phyloP scores from a whole-genome alignment of 2,329 filamentous ascomycete genomes.

The Fusarium nisikadoi region DNA sequence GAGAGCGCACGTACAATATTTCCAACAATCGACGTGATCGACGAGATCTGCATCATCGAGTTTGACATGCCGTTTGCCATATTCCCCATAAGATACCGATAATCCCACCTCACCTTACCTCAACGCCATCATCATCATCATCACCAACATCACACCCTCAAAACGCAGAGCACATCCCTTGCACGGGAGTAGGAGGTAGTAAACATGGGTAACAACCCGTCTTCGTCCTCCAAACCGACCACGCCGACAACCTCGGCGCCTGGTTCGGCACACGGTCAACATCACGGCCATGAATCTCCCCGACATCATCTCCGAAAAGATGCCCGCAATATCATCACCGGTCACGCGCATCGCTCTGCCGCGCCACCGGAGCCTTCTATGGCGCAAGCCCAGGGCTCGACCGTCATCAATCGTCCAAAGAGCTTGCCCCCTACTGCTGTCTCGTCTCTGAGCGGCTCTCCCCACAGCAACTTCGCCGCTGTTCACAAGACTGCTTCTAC shows the following conservation, averaged over 20 bases:
- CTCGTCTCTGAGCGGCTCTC: conserved; percentile 60
- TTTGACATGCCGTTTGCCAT: conserved; percentile 25
- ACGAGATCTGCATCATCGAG: conserved; percentile 9
- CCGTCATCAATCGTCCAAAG: conserved; percentile 58
- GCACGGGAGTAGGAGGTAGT: conserved; percentile 19
- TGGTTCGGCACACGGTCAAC: conserved; percentile 39
- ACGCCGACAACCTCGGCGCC: conserved; percentile 47
- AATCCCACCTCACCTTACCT: not conserved
- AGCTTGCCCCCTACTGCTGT: conserved; percentile 61
- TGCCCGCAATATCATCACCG: conserved; percentile 62
- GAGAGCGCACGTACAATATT: conserved; percentile 17
- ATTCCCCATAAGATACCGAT: conserved; percentile 33
- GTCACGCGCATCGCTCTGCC: conserved; percentile 65
- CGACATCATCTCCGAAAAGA: conserved; percentile 50
- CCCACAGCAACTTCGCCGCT: conserved; percentile 52
- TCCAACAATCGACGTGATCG: not conserved
- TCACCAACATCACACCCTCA: not conserved
- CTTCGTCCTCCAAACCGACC: conserved; percentile 51
- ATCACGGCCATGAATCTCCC: conserved; percentile 43
- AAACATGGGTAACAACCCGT: conserved; percentile 54
- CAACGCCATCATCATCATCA: not conserved
- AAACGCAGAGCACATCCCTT: conserved; percentile 4
- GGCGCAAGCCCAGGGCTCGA: conserved; percentile 69
- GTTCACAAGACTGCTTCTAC: conserved; percentile 41
- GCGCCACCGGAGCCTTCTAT: conserved; percentile 71